Evolutionary conservation across 495 filamentous ascomycete genomes (phyloP).

Genomic region (Penicillium flavigenum): DNA sequence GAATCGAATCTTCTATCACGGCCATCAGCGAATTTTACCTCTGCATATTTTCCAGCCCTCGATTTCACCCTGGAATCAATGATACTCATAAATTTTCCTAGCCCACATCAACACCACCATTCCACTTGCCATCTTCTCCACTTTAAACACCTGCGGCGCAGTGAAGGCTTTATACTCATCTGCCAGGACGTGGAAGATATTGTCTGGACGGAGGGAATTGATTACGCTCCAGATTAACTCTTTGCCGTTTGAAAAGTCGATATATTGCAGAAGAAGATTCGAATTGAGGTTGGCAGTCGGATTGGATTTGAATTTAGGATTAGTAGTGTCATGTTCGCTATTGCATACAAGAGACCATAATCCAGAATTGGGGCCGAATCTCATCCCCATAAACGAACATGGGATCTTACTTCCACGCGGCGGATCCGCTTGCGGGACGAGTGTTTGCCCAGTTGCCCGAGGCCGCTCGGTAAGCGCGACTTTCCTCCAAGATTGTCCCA

Average conservation of each 20-base stretch:
- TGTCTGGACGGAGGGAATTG: constrained; percentile 36
- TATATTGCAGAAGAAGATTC: constrained; percentile 33
- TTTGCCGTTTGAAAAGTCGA: constrained; percentile 35
- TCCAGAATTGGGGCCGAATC: not conserved
- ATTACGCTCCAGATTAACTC: constrained; percentile 8
- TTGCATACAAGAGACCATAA: constrained; percentile 34
- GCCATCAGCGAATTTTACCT: not conserved
- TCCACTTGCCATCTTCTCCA: not conserved
- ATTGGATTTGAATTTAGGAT: not conserved
- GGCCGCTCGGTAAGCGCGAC: not conserved
- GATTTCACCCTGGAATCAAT: constrained; percentile 5
- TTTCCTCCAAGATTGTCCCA: no score
- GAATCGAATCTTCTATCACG: constrained; percentile 9
- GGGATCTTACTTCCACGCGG: no score
- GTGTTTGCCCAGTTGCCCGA: no score
- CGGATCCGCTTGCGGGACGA: no score
- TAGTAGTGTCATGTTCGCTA: not conserved
- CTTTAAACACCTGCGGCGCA: not conserved
- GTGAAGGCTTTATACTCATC: constrained; percentile 1
- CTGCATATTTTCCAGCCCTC: constrained; percentile 1
- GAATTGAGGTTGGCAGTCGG: constrained; percentile 10
- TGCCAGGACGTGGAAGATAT: constrained; percentile 28
- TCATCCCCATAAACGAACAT: not conserved
- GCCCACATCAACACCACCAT: no score
- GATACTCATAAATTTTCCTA: not conserved